Evolutionary conservation across 257 asterid genomes (phyloP).

Genomic region (Gentiana dahurica): DNA sequence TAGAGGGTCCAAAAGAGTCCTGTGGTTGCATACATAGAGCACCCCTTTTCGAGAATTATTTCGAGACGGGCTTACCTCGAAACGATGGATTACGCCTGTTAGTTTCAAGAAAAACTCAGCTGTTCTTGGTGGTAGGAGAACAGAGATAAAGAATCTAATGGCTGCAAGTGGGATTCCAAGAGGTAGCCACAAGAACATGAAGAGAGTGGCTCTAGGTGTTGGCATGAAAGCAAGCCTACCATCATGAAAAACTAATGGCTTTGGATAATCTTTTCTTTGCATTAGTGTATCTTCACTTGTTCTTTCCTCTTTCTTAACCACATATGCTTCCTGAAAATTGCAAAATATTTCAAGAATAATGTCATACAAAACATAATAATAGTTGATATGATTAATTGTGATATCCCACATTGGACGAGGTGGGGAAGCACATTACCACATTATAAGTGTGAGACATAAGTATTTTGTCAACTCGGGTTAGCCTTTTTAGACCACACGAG

Average conservation of each 20-base stretch:
- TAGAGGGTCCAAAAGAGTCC: constrained; percentile 35
- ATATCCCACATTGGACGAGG: too few relatives aligned
- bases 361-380: too few relatives aligned
- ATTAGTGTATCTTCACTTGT: not conserved
- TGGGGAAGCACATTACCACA: too few relatives aligned
- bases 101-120: not conserved
- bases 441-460: too few relatives aligned
- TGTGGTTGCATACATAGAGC: constrained; percentile 40
- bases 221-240: constrained; percentile 18
- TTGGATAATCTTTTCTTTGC: constrained; percentile 13
- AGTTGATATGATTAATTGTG: too few relatives aligned
- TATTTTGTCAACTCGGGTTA: too few relatives aligned
- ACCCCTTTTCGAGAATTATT: constrained; percentile 12
- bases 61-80: not conserved
- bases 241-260: constrained; percentile 16
- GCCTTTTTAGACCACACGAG: too few relatives aligned
- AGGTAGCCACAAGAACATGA: constrained; percentile 17
- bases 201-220: constrained; percentile 13
- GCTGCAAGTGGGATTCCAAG: constrained; percentile 1
- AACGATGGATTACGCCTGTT: not conserved
- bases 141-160: not conserved
- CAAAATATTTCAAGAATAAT: too few relatives aligned
- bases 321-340: constrained; percentile 7
- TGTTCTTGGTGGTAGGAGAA: constrained; percentile 1
- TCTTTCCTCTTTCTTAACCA: constrained; percentile 11